phyloP scores from a whole-genome alignment of 202 grass and related monocot genomes.

The Brachypodium distachyon region DNA sequence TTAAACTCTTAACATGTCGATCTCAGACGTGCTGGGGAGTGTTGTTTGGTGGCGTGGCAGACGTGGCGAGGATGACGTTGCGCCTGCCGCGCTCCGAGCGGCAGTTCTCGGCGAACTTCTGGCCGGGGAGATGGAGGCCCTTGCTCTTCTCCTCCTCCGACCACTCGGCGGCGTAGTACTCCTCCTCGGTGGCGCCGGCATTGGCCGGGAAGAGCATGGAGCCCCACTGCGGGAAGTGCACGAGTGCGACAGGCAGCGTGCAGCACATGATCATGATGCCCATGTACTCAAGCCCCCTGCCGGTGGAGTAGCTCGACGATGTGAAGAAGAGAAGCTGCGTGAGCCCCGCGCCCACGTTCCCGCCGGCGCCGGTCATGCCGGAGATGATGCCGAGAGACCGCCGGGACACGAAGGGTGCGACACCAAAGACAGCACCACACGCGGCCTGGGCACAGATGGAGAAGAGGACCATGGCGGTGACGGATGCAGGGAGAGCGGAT shows the following conservation, averaged over 20 bases:
- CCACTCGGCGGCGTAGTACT: slow-evolving; percentile 52
- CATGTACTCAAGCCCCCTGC: slow-evolving; percentile 46
- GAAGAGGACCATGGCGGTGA: slow-evolving; percentile 64
- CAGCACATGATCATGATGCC: slow-evolving; percentile 88
- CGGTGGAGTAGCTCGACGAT: slow-evolving; percentile 42
- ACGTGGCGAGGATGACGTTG: not conserved
- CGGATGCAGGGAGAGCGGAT: slow-evolving; percentile 25
- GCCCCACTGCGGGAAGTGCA: slow-evolving; percentile 95
- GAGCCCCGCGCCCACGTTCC: slow-evolving; percentile 59
- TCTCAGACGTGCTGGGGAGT: slow-evolving; percentile 20
- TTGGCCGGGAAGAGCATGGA: slow-evolving; percentile 67
- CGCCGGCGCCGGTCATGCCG: slow-evolving; percentile 63
- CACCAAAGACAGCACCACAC: slow-evolving; percentile 63
- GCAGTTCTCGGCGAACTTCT: slow-evolving; percentile 63
- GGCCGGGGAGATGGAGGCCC: slow-evolving; percentile 28
- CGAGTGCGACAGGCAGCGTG: slow-evolving; percentile 44
- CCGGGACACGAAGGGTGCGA: slow-evolving; percentile 66
- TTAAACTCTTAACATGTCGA: too few relatives aligned
- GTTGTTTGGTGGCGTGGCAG: slow-evolving; percentile 13
- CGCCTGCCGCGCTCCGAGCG: slow-evolving; percentile 42
- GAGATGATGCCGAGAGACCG: slow-evolving; percentile 72
- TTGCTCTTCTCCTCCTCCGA: slow-evolving; percentile 38
- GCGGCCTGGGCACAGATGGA: slow-evolving; percentile 78
- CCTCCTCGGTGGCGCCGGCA: slow-evolving; percentile 4
- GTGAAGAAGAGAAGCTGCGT: slow-evolving; percentile 90